Conservation (phyloP, 2,329 filamentous ascomycete genomes). For the Trichoderma koningii region DNA sequence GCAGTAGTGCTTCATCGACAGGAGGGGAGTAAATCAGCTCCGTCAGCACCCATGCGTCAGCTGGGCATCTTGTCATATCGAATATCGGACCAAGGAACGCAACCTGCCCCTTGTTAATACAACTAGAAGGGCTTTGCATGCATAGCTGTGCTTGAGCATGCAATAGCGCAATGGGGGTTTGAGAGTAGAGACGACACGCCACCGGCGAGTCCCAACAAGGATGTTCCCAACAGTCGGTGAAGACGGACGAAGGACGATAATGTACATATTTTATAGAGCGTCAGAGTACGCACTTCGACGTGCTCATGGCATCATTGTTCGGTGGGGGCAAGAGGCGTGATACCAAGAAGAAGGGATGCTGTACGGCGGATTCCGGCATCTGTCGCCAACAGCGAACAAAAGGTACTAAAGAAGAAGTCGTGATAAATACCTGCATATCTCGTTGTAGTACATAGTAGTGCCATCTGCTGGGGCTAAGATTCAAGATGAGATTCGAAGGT, state of each 20-base stretch:
- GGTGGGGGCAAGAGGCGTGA: too few relatives aligned
- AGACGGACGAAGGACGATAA: too few relatives aligned
- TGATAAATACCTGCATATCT: too few relatives aligned
- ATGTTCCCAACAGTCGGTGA: not conserved
- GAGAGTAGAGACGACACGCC: not conserved
- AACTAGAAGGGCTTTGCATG: too few relatives aligned
- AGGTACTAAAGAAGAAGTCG: not conserved
- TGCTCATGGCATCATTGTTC: too few relatives aligned
- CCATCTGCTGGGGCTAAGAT: conserved; percentile 2
- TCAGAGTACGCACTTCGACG: too few relatives aligned
- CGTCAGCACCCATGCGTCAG: too few relatives aligned
- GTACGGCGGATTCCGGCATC: not conserved
- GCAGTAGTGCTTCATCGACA: not conserved
- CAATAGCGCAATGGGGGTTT: not conserved
- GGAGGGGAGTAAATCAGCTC: too few relatives aligned
- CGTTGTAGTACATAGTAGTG: not conserved
- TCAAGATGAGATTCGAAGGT: conserved; percentile 6
- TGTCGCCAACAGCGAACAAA: not conserved
- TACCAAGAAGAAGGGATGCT: not conserved
- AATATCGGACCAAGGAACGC: too few relatives aligned
- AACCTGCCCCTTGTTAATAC: too few relatives aligned
- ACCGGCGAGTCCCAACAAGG: not conserved
- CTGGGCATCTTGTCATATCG: too few relatives aligned
- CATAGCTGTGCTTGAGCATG: not conserved
- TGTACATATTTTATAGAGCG: too few relatives aligned